These are phyloP conservation scores for Salpingoeca rosetta DNA, from an alignment of 78 protist species.

Conservation along the genomic window DNA sequence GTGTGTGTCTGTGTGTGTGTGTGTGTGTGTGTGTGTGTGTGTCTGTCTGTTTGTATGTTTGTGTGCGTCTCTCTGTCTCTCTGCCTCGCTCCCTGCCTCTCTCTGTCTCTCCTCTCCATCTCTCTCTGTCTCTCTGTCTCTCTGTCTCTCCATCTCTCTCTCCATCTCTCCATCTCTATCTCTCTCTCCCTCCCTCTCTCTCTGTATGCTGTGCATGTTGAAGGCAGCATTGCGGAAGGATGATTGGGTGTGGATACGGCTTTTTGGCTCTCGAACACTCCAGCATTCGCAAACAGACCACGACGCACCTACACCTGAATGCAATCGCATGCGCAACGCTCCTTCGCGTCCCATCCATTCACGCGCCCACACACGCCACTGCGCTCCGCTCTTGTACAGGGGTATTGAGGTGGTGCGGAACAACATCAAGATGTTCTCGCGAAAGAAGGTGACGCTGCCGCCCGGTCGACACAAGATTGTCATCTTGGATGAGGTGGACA, in stretches of 20 bases:
- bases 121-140: neutral
- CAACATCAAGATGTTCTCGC: slow-evolving; percentile 95
- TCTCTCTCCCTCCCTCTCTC: too few relatives aligned
- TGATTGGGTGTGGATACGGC: too few relatives aligned
- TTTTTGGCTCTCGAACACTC: too few relatives aligned
- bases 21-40: too few relatives aligned
- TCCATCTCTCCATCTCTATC: neutral
- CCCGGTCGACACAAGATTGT: slow-evolving; percentile 83
- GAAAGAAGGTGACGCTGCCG: slow-evolving; percentile 85
- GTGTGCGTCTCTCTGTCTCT: neutral
- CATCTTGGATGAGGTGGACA: slow-evolving; percentile 97
- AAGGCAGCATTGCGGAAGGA: too few relatives aligned
- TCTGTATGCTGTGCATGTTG: too few relatives aligned
- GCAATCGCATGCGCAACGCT: too few relatives aligned
- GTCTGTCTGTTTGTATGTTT: neutral
- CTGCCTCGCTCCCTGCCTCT: neutral
- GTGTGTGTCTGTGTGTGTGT: neutral
- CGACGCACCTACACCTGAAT: too few relatives aligned
- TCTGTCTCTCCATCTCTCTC: neutral
- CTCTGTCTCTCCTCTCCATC: neutral
- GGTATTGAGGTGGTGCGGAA: slow-evolving; percentile 97
- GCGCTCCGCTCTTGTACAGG: slow-evolving; percentile 15
- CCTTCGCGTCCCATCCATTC: too few relatives aligned
- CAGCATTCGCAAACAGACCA: too few relatives aligned
- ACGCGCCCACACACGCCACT: too few relatives aligned